phyloP scores from a whole-genome alignment of 2,329 filamentous ascomycete species.

The Pseudocercospora vitis region DNA sequence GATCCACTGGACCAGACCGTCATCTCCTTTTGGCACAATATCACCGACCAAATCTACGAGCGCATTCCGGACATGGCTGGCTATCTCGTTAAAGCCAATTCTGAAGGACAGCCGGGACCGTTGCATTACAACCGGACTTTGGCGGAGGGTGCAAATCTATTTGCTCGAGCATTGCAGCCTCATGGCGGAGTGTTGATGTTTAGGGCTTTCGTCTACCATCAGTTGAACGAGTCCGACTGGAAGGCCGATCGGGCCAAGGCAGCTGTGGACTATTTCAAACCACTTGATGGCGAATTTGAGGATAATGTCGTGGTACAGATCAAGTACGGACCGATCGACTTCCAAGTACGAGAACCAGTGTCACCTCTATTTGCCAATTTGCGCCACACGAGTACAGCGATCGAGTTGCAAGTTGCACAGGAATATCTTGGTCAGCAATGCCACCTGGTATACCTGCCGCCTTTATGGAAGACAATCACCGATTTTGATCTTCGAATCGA shows the following conservation, averaged over 20 bases:
- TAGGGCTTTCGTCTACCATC: slow-evolving; percentile 70
- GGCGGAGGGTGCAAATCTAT: slow-evolving; percentile 67
- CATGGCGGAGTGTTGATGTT: slow-evolving; percentile 67
- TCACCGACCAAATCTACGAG: slow-evolving; percentile 60
- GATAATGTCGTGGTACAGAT: slow-evolving; percentile 72
- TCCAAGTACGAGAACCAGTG: slow-evolving; percentile 67
- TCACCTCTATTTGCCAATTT: slow-evolving; percentile 63
- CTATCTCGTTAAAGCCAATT: slow-evolving; percentile 70
- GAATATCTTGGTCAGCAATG: slow-evolving; percentile 71
- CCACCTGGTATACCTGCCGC: slow-evolving; percentile 67
- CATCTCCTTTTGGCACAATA: slow-evolving; percentile 62
- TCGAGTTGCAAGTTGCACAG: slow-evolving; percentile 67
- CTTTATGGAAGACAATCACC: slow-evolving; percentile 67
- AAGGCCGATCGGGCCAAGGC: slow-evolving; percentile 68
- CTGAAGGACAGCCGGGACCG: slow-evolving; percentile 70
- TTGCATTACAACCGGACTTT: slow-evolving; percentile 69
- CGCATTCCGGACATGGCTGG: slow-evolving; percentile 67
- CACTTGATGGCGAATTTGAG: slow-evolving; percentile 64
- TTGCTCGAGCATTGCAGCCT: slow-evolving; percentile 59
- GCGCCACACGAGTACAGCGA: slow-evolving; percentile 51
- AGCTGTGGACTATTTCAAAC: slow-evolving; percentile 65
- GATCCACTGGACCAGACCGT: slow-evolving; percentile 64
- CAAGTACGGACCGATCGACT: slow-evolving; percentile 74
- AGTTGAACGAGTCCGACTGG: slow-evolving; percentile 61
- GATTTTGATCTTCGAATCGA: slow-evolving; percentile 67